A percentile compares a stretch with the other conserved stretches of the same genome.
Evolutionary conservation across 176 grass and related monocot genomes (phyloP).

Genomic region (Alopecurus myosuroides): DNA sequence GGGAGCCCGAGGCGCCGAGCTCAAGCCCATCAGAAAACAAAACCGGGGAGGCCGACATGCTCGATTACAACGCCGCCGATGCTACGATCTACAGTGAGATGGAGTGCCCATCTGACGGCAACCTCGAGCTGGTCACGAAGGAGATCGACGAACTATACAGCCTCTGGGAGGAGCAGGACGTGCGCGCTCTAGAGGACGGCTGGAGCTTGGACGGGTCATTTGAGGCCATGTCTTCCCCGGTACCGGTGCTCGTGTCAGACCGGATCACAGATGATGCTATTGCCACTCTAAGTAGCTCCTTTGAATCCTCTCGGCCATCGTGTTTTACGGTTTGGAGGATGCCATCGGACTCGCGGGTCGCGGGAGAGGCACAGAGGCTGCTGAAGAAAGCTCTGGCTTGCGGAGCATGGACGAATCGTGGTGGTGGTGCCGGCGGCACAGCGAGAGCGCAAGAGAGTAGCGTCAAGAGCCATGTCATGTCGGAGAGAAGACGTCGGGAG

Average conservation of each 20-base stretch:
- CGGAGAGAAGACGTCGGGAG: slow-evolving; percentile 64
- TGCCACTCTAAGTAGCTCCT: neutral
- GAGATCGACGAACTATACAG: slow-evolving; percentile 36
- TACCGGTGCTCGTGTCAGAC: neutral
- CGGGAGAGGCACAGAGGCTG: slow-evolving; percentile 50
- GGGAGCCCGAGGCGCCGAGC: slow-evolving; percentile 20
- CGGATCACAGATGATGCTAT: neutral
- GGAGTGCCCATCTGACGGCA: neutral
- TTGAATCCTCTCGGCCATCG: slow-evolving; percentile 12
- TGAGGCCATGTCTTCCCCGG: slow-evolving; percentile 5
- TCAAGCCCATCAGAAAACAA: slow-evolving; percentile 39
- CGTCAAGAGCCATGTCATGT: slow-evolving; percentile 56
- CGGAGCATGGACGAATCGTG: slow-evolving; percentile 24
- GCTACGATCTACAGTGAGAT: neutral
- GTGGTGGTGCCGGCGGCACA: neutral
- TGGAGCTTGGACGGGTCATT: slow-evolving; percentile 37
- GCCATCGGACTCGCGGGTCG: neutral
- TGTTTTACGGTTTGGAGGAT: slow-evolving; percentile 52
- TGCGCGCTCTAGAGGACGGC: slow-evolving; percentile 28
- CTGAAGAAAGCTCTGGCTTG: slow-evolving; percentile 63
- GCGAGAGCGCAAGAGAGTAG: slow-evolving; percentile 14
- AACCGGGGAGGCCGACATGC: slow-evolving; percentile 21
- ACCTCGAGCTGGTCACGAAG: slow-evolving; percentile 5
- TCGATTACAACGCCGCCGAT: neutral
- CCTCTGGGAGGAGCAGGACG: slow-evolving; percentile 45